phyloP scores from a whole-genome alignment of 371 early-diverging fungal genomes.

The Nematocida major region DNA sequence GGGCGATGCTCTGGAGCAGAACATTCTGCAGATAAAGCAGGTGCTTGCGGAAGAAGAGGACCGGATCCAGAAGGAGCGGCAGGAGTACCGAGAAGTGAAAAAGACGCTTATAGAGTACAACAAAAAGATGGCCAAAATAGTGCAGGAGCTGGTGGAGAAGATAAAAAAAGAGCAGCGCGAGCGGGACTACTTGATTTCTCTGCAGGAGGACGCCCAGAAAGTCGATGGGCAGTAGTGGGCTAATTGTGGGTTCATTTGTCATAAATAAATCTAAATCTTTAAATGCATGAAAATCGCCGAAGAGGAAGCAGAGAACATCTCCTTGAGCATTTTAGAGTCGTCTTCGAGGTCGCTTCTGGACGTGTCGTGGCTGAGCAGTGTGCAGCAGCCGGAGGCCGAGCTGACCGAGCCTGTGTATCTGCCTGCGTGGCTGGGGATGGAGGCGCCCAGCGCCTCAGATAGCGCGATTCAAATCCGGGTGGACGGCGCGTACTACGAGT shows the following conservation, averaged over 20 bases:
- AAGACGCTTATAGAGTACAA: slow-evolving; percentile 23
- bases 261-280: not conserved
- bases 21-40: slow-evolving; percentile 27
- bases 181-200: not conserved
- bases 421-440: slow-evolving; percentile 20
- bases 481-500: not conserved
- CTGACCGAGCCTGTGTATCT: not conserved
- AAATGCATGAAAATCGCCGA: not conserved
- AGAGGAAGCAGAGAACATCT: not conserved
- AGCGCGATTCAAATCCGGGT: slow-evolving; percentile 6
- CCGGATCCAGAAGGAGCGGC: slow-evolving; percentile 1
- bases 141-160: slow-evolving; percentile 31
- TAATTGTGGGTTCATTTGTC: not conserved
- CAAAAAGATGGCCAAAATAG: slow-evolving; percentile 34
- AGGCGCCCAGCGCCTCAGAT: not conserved
- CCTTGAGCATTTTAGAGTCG: not conserved
- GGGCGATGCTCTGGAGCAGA: slow-evolving; percentile 22
- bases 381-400: not conserved
- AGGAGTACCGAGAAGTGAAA: slow-evolving; percentile 27
- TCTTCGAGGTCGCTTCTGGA: slow-evolving; percentile 45
- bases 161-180: slow-evolving; percentile 43
- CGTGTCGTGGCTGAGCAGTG: slow-evolving; percentile 31
- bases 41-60: slow-evolving; percentile 38
- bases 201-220: not conserved
- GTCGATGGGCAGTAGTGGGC: not conserved